Base-by-base conservation (phyloP, 371 early-diverging fungal genomes). In the Saksenaea vasiformis region DNA sequence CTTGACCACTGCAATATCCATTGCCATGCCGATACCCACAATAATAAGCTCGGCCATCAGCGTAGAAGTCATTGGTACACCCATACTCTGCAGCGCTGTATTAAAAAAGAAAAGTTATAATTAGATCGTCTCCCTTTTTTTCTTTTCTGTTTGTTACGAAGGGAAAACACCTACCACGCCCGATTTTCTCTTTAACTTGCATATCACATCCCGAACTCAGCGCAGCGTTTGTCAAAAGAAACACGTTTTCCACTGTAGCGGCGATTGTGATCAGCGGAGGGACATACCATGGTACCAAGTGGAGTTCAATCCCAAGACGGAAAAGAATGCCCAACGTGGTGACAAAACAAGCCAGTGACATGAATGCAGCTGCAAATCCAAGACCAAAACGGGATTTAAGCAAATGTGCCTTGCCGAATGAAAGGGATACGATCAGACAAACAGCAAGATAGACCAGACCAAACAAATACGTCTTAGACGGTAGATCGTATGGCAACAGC, bases 331-430 rank as follows among this genome's bases (percentile, higher is more conserved):
- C 69, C 41, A 62, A 19, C 2, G 77, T 67, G 13, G 70, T 66
- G 9, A 63, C 73, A 57, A 64, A 71, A 39, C 69, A 70, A 2
- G 73, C 68, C 24, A 67, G n/a, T 8, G 71, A 53, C 51, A 72
- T 61, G 69, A 72, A 75, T 1, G 91, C 81, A 4, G 88, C 87
- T 8, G 87, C 85, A 35, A 88, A 71, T 0, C 88, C 89, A 5
- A 91, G 73, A 11, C 87, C 89, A 65, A 87, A 85, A 60, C 88
- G 90, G 41, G 90, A 90, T 64, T 89, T 90, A 37, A 93, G 86
- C 34, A 87, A 74, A 71, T 87, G 86, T 10, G 88, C 82, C 26
- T 80, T 70, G 14, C 85, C 86, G 41, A 90, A 73, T 4, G 82
- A 80, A 13, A 82, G 67, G 3, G 88, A 87, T 8, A 90, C 85